Base-by-base conservation (phyloP, 2,329 filamentous ascomycete species). In the Phyllosticta paracitricarpa region DNA sequence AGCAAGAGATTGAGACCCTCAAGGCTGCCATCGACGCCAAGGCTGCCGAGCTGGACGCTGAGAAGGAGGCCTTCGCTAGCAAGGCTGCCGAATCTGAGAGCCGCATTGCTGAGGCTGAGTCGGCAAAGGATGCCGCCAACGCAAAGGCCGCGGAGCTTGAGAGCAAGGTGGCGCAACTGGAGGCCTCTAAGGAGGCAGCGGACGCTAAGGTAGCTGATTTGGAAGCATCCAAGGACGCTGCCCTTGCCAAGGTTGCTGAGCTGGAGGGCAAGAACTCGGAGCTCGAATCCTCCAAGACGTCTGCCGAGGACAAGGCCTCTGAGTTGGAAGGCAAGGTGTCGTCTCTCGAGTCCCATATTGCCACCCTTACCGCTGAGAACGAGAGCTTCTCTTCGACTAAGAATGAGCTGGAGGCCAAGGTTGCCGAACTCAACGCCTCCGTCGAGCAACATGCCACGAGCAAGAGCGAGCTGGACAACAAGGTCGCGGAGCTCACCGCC, bases 31-130 rank as follows among this genome's bases (percentile, higher is more conserved):
- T 40, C n/a, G 61, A 61, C 48, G 26, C 17, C 57, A 58, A 62
- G 62, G 56, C 57, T 48, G 33, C 61, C 56, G 40, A 63, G 14
- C 25, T 59, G 25, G 48, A 55, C 2, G 48, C 59, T 67, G 66
- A 69, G 19, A 64, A 62, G 28, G 62, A 64, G 26, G 54, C 69
- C n/a, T n/a, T 14, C 7, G 40, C 40, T 17, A 48, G 17, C 40
- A 73, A 72, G 65, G 66, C 70, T 28, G 64, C 62, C 55, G 67
- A 71, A 28, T 66, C 70, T 19, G 65, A 68, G 53, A 64, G 66
- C 17, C 66, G 9, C 1, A 65, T 68, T 33, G 51, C 65, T 57
- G 52, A 61, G 24, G 48, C 57, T 25, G 57, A 56, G 35, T 30
- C 57, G 4, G 62, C 54, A 2, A 63, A 63, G 51, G 25, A 54